Evolutionary conservation across 2,329 filamentous ascomycete species (phyloP), one percentile per base, ranked within the genome.

Genomic region (Sphaerulina populicola): DNA sequence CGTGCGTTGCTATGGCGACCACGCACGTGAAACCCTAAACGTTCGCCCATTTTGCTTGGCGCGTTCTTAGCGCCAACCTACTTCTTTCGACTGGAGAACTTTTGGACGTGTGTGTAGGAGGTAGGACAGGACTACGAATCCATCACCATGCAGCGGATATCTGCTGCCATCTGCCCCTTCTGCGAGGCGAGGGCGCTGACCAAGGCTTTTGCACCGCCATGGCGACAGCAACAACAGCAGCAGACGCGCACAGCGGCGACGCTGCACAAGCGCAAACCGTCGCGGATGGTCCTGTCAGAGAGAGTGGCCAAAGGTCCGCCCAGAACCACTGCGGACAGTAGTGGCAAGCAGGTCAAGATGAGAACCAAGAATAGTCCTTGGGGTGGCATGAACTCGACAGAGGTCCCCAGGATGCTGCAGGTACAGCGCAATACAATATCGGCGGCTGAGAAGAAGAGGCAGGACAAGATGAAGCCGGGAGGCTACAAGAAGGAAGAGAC

Each of bases 361-460:
- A 66, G 67, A 39, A 69, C 71, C 51, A 69, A 71, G 44, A 71
- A 74, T 56, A 75, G 76, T 4, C 79, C 80, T 2, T 83, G 80
- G 62, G 75, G 74, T 14, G 77, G 72, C 7, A 80, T 81, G 78
- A 83, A 83, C 56, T 67, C 73, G 59, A 79, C 69, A 8, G 66
- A 71, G 35, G 57, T 54, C 7, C 64, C 64, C 3, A 51, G 59
- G 33, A 54, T 51, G n/a, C 48, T 63, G 23, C 52, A 58, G 51
- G 44, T 44, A 38, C 52, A 55, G 49, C 56, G 54, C 57, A 62
- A 68, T 53, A 58, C 63, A 45, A 64, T 62, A 42, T 68, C 68
- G 6, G 59, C 67, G 15, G 71, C 74, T 8, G 69, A 74, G 43
- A 65, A 72, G 45, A 74, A 70, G 57, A 66, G 66, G 48, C 74